Evolutionary conservation across 192 early-diverging fungal species (phyloP).

Genomic region (Cetraspora pellucida): DNA sequence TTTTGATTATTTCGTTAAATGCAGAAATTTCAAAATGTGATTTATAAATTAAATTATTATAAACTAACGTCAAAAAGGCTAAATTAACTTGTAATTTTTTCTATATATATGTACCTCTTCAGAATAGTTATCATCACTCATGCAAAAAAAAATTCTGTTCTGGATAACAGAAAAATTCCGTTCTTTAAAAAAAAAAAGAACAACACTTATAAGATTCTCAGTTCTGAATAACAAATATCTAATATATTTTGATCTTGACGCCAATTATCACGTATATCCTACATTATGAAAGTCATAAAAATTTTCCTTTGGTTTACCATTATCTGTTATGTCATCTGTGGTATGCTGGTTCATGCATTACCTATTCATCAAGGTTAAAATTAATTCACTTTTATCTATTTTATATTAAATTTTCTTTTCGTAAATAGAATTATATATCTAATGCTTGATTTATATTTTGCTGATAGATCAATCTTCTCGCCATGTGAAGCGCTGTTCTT

Average conservation of each 20-base stretch:
- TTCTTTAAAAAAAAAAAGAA: too few species aligned
- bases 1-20: too few species aligned
- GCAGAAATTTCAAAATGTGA: too few species aligned
- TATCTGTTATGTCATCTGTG: constrained; percentile 28
- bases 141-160: too few species aligned
- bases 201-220: constrained; percentile 15
- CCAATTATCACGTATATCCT: constrained; percentile 28
- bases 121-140: too few species aligned
- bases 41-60: too few species aligned
- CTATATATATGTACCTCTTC: too few species aligned
- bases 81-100: too few species aligned
- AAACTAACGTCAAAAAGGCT: too few species aligned
- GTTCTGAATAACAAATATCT: constrained; percentile 33
- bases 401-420: constrained; percentile 34
- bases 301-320: constrained; percentile 24
- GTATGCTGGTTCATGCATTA: constrained; percentile 27
- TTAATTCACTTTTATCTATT: constrained; percentile 31
- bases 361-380: constrained; percentile 30
- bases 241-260: constrained; percentile 17
- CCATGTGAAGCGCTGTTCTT: constrained; percentile 26
- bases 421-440: constrained; percentile 21
- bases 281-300: constrained; percentile 27
- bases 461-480: constrained; percentile 22
- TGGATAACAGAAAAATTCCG: too few species aligned
- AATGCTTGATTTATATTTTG: constrained; percentile 31